Evolutionary conservation across 345 rosid genomes (phyloP), one percentile per base, ranked within the genome.

Genomic region (Eucalyptus erythrocorys): DNA sequence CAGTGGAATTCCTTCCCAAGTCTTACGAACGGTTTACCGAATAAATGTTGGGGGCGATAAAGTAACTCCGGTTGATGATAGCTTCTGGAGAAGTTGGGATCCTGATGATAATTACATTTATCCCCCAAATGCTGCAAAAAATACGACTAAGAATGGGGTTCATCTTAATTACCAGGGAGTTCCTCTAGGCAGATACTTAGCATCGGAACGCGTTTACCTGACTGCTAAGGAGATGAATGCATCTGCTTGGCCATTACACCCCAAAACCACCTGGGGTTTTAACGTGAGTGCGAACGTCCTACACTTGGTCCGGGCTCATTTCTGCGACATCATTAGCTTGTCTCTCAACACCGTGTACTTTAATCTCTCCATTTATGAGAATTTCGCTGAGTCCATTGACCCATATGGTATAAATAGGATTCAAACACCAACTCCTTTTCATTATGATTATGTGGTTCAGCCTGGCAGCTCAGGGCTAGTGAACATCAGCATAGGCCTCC

Each of bases 241-340:
- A 1, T 51, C 57, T 51, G 0, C 26, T 51, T 0, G 47, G 85
- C 11, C 3, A n/a, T 50, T 21, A 15, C 45, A 26, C 32, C 82
- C 32, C 51, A 94, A 94, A 47, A 27, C 91, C 59, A 93, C 95
- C 6, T 95, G 98, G 96, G 3, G 48, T 48, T 94, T 92, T 13
- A 61, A 71, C 7, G 98, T 94, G 50, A 90, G 88, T 13, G 88
- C 40, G 12, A 91, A 95, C 57, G 64, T 91, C 66, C 86, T 2
- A n/a, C 90, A 94, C 82, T 91, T 95, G 40, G 89, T 95, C 87
- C 92, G 96, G 90, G 66, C 87, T 87, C 95, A 96, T 84, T 96
- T 96, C 88, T 94, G 94, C 26, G 94, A 96, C 53, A 79, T 93
- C 37, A 8, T 88, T 48, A 79, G 92, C 57, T 0, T 0, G 6